Percentiles rank a stretch among this genome's conserved stretches.
These are phyloP conservation scores for Calonectria ilicicola DNA, from an alignment of 2,329 filamentous ascomycete species.

Conservation along the genomic window DNA sequence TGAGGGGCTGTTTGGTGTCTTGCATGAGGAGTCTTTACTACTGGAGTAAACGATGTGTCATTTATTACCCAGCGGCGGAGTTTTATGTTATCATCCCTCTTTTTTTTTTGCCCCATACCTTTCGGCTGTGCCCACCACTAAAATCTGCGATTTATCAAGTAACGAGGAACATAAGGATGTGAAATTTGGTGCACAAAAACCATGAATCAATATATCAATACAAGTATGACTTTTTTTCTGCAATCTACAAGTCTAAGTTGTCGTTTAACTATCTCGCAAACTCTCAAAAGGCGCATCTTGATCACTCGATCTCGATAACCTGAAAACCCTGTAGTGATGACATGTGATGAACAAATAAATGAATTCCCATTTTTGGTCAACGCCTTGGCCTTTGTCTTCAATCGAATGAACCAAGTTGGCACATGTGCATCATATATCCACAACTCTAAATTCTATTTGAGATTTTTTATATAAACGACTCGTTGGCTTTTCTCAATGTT, in stretches of 20 bases:
- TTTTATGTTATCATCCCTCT: conserved; percentile 21
- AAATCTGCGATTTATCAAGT: too few species aligned
- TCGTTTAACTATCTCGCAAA: not conserved
- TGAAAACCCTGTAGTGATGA: too few species aligned
- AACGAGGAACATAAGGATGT: not conserved
- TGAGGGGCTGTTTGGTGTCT: conserved; percentile 71
- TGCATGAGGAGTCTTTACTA: conserved; percentile 70
- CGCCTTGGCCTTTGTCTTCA: too few species aligned
- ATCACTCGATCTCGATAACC: too few species aligned
- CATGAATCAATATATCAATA: not conserved
- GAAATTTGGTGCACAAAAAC: not conserved
- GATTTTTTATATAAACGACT: not conserved
- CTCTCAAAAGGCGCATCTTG: too few species aligned
- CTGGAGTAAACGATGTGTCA: conserved; percentile 56
- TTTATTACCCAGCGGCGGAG: not conserved
- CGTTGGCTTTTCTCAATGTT: not conserved
- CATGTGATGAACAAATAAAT: too few species aligned
- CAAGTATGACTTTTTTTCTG: not conserved
- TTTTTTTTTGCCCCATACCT: not conserved
- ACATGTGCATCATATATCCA: not conserved
- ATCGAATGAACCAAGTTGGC: not conserved
- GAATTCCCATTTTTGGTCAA: too few species aligned
- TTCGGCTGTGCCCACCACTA: not conserved
- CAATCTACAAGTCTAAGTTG: not conserved
- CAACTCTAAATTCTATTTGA: not conserved